These are phyloP conservation scores for Mycena sanguinolenta DNA, from an alignment of 768 basidiomycete genomes.

Conservation along the genomic window DNA sequence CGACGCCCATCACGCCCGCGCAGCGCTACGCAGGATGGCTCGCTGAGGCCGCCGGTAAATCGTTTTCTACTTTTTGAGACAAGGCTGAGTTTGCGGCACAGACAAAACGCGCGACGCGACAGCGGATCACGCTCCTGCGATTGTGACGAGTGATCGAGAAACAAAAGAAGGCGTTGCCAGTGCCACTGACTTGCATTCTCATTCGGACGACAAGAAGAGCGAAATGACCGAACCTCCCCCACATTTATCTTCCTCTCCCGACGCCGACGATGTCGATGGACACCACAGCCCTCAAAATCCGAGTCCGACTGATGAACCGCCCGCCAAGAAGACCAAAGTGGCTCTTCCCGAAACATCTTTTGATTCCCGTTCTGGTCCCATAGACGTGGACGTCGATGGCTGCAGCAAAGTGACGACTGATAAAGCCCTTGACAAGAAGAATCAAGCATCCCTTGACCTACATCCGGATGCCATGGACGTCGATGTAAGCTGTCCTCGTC, in stretches of 20 bases:
- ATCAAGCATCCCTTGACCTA: background rate
- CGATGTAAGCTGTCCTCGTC: slow-evolving; percentile 8
- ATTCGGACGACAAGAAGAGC: background rate
- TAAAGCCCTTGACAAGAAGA: background rate
- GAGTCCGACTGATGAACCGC: background rate
- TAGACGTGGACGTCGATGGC: slow-evolving; percentile 31
- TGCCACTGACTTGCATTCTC: background rate
- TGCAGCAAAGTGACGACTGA: background rate
- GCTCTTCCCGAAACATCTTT: background rate
- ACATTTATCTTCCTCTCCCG: background rate
- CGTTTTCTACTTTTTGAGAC: background rate
- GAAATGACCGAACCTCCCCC: background rate
- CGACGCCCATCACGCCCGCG: slow-evolving; percentile 45
- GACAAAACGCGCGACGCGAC: background rate
- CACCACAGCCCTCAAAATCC: background rate
- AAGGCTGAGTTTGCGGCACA: too few species aligned
- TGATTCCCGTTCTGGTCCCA: background rate
- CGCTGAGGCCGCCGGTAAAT: slow-evolving; percentile 67
- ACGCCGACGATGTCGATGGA: slow-evolving; percentile 30
- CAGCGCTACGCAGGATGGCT: slow-evolving; percentile 75
- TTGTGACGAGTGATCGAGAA: slow-evolving; percentile 10
- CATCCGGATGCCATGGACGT: slow-evolving; percentile 26
- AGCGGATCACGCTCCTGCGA: slow-evolving; percentile 19
- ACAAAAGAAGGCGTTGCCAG: background rate
- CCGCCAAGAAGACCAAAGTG: background rate